Base-by-base conservation (phyloP, 1,284 basidiomycete species). In the Golubevia sp. region DNA sequence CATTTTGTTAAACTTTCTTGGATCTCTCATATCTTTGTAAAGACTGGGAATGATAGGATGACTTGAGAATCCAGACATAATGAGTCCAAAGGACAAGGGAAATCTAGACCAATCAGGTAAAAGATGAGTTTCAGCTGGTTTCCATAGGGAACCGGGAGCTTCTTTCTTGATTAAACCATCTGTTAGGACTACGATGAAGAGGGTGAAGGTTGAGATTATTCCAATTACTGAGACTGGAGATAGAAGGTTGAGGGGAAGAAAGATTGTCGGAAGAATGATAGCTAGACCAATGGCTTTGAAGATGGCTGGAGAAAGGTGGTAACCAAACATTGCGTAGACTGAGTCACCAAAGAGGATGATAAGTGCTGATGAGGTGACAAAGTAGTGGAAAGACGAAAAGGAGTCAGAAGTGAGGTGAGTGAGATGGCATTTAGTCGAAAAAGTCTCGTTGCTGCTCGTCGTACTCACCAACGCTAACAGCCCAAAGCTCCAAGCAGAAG, bases 31-130 rank as follows among this genome's bases (percentile, higher is more conserved):
- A 84, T 98, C 95, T 70, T 90, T 87, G 11, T 92, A 93, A 15
- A 98, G 84, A 7, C 91, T 92, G 4, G 95, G 95, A 56, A 97
- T 91, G 44, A 96, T 92, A 11, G 93, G 92, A 83, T 98, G 95
- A 0, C 94, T 94, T 3, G 93, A 91, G 75, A 97, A 96, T 88
- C 95, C 94, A n/a, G 93, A 93, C 91, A 98, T 94, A 80, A 97
- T 90, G 61, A 98, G 86, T 2, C 95, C 95, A 79, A 94, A 97
- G 83, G 66, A 90, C 68, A 76, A 84, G 69, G 89, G 82, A 80
- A 88, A 63, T 84, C 84, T 73, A 79, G 87, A 59, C 85, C 85
- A 85, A 53, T 88, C 86, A 26, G 92, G 86, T 0, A 86, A 86
- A 11, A 90, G 69, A n/a, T 86, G 88, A 0, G 94, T 97, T 15